phyloP scores from a whole-genome alignment of 305 asterid genomes.

The Rubia balearica region DNA sequence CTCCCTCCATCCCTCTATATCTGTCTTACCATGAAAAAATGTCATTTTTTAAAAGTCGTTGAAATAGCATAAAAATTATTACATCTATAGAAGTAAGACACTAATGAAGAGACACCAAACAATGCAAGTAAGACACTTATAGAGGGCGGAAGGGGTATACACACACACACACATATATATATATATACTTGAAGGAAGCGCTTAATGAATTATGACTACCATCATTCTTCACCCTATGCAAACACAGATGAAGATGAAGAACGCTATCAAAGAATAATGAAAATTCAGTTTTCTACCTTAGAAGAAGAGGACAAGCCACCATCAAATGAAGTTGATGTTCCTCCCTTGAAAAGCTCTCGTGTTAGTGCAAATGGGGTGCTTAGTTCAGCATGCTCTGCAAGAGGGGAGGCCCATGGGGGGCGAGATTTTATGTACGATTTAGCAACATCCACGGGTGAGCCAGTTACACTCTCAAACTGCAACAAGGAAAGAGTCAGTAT shows the following conservation, averaged over 20 bases:
- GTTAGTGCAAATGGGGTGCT: conserved; percentile 43
- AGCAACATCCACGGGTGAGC: conserved; percentile 77
- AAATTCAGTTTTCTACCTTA: conserved; percentile 35
- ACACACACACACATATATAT: too few relatives aligned
- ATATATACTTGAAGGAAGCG: neutral
- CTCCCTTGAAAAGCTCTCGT: conserved; percentile 43
- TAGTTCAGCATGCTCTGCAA: conserved; percentile 32
- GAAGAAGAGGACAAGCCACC: conserved; percentile 43
- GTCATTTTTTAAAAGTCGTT: too few relatives aligned
- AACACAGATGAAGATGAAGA: neutral
- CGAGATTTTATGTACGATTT: conserved; percentile 67
- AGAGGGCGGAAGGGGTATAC: neutral
- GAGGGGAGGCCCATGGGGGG: conserved; percentile 72
- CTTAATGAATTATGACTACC: neutral
- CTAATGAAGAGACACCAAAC: too few relatives aligned
- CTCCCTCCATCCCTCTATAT: too few relatives aligned
- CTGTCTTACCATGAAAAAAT: too few relatives aligned
- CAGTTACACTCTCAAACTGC: conserved; percentile 51
- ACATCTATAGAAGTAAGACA: too few relatives aligned
- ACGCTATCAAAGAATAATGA: neutral
- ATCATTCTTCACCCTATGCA: neutral
- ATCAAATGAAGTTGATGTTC: conserved; percentile 37
- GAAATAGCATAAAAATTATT: too few relatives aligned
- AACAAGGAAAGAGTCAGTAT: conserved; percentile 7
- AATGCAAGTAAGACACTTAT: too few relatives aligned